These are phyloP conservation scores for Hypoxylon intermedium DNA, from an alignment of 495 filamentous ascomycete species.

Conservation along the genomic window DNA sequence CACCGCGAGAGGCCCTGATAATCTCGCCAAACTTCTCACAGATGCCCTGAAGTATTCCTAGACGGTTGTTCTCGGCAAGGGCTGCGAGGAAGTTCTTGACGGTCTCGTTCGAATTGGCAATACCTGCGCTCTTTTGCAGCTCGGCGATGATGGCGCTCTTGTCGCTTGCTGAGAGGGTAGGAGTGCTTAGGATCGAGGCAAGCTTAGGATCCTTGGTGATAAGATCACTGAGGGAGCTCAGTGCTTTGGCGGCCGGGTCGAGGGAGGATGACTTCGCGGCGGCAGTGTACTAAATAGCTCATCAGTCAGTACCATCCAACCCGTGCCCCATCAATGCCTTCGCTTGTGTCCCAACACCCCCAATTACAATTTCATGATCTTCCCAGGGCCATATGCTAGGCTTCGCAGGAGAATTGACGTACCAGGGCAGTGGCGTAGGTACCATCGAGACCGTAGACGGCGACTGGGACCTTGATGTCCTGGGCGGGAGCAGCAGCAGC, in stretches of 20 bases:
- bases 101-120: constrained; percentile 74
- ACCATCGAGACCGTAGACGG: constrained; percentile 93
- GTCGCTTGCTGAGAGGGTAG: constrained; percentile 77
- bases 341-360: background rate
- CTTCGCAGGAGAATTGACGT: constrained; percentile 50
- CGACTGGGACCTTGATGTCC: constrained; percentile 81
- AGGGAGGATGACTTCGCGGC: constrained; percentile 84
- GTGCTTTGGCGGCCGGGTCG: constrained; percentile 78
- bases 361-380: constrained; percentile 9
- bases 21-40: constrained; percentile 85
- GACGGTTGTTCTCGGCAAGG: constrained; percentile 93
- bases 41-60: constrained; percentile 80
- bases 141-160: constrained; percentile 84
- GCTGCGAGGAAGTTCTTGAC: constrained; percentile 92
- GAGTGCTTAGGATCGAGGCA: constrained; percentile 72
- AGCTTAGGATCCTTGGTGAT: constrained; percentile 85
- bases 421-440: constrained; percentile 98
- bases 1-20: constrained; percentile 87
- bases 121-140: constrained; percentile 77
- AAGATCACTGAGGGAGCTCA: constrained; percentile 71
- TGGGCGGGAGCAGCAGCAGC: constrained; percentile 69
- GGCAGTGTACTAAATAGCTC: constrained; percentile 83
- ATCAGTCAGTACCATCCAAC: constrained; percentile 40
- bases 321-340: background rate
- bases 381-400: background rate